Evolutionary conservation across 2,329 filamentous ascomycete species (phyloP).

Genomic region (Aspergillus eucalypticola): DNA sequence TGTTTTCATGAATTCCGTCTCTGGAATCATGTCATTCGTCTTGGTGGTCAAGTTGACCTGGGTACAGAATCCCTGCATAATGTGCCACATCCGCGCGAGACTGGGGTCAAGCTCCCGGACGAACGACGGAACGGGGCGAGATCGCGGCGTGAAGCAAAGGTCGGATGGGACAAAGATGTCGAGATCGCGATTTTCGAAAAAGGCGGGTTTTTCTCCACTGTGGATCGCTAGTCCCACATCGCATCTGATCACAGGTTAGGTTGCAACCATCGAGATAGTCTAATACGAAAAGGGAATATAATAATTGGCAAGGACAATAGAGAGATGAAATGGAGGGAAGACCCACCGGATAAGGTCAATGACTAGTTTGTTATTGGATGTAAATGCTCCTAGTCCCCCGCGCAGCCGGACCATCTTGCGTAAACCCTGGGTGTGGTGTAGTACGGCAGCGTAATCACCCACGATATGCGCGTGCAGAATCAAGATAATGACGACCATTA

Average conservation of each 20-base stretch:
- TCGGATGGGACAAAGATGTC: neutral
- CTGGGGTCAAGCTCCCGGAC: neutral
- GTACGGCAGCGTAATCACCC: neutral
- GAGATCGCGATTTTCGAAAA: neutral
- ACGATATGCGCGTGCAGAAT: neutral
- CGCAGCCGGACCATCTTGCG: conserved; percentile 40
- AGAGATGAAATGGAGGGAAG: too few species aligned
- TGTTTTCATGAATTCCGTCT: conserved; percentile 27
- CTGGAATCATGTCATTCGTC: conserved; percentile 21
- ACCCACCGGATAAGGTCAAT: conserved; percentile 29
- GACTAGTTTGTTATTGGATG: conserved; percentile 35
- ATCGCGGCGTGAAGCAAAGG: neutral
- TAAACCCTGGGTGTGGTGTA: conserved; percentile 34
- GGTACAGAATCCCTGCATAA: neutral
- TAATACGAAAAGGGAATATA: too few species aligned
- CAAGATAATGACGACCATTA: neutral
- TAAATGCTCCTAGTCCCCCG: conserved; percentile 37
- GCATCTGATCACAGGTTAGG: neutral
- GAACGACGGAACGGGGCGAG: neutral
- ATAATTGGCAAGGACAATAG: too few species aligned
- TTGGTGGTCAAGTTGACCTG: conserved; percentile 15
- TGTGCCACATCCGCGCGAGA: neutral
- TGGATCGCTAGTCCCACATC: conserved; percentile 3
- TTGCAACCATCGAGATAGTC: neutral
- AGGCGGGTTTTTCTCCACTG: neutral